Percentiles rank a stretch among this genome's conserved stretches.
phyloP scores from a whole-genome alignment of 768 basidiomycete genomes.

The Porpolomopsis calyptriformis region DNA sequence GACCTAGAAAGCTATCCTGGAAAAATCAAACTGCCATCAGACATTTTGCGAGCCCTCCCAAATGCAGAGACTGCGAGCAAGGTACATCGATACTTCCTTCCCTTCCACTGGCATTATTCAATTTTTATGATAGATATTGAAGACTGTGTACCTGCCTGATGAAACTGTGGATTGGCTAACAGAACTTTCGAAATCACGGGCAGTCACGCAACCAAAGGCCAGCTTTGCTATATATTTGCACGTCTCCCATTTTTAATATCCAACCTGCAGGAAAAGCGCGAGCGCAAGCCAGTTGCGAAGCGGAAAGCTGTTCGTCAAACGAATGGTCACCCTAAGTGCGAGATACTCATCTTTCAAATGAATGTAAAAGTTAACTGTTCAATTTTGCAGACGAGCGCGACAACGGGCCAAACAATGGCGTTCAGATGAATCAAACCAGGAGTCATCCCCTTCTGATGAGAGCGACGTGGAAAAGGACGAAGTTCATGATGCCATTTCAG shows the following conservation, averaged over 20 bases:
- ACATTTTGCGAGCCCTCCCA: constrained; percentile 69
- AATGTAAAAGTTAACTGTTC: constrained; percentile 1
- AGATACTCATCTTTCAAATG: constrained; percentile 3
- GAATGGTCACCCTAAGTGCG: constrained; percentile 43
- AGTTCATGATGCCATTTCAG: constrained; percentile 17
- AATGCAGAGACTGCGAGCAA: constrained; percentile 54
- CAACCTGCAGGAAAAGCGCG: constrained; percentile 32
- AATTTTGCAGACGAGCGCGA: constrained; percentile 26
- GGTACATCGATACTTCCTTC: constrained; percentile 24
- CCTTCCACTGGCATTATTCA: background rate
- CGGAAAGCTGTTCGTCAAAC: constrained; percentile 41
- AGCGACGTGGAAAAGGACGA: constrained; percentile 30
- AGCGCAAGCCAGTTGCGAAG: constrained; percentile 42
- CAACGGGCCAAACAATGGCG: constrained; percentile 26
- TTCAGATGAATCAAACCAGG: constrained; percentile 26
- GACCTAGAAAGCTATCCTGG: constrained; percentile 69
- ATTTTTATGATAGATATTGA: constrained; percentile 41
- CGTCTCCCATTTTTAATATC: constrained; percentile 5
- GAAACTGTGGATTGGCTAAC: constrained; percentile 47
- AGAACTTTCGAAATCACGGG: constrained; percentile 30
- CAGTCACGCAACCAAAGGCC: constrained; percentile 21
- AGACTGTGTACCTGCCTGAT: constrained; percentile 58
- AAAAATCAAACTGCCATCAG: constrained; percentile 66
- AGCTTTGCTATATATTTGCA: constrained; percentile 6
- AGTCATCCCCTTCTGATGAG: constrained; percentile 19